Evolutionary conservation across 73 alveolate species (phyloP), one percentile per base, ranked within the genome.

Genomic region (Vitrella brassicaformis): DNA sequence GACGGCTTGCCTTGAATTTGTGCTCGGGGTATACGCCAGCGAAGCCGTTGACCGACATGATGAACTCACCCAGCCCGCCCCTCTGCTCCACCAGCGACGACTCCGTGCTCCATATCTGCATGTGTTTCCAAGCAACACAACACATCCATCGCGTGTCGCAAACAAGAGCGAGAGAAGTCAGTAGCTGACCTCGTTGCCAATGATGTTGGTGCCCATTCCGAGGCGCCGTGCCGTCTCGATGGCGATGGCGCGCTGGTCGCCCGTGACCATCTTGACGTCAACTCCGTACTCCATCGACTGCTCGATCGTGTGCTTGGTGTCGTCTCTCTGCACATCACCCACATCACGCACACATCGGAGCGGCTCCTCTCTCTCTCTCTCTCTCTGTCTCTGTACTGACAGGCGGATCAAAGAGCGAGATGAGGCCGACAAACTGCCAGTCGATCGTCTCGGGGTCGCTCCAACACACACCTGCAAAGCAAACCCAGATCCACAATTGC

Each of bases 241-340:
- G 71, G 86, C 89, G 68, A 82, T 82, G 74, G 84, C 82, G 32
- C 47, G 68, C 77, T 82, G 89, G 74, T 82, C 89, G n/a, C 89
- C 89, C 0, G 89, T 82, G 67, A 82, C 75, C 89, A 82, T 82
- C 82, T 82, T 82, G 39, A 39, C 56, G 22, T 39, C 56, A 30
- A 72, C 74, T 0, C 74, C 80, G 73, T 28, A 26, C 31, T 29
- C 73, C 1, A 0, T 31, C 14, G 80, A 74, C 28, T 31, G 47
- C 0, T 72, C 73, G 32, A 72, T 72, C 0, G 80, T 72, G 28
- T 72, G 73, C 31, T 72, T 72, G 30, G 80, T 72, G 39, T 72
- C 80, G 0, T 72, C 80, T 39, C 80, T 31, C 19, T 67, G 79
- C 30, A 71, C 72, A 9, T 71, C 79, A n/a, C n/a, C n/a, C n/a